A percentile compares a stretch with the other conserved stretches of the same genome.
These are phyloP conservation scores for Nicotiana rustica DNA, from an alignment of 305 asterid species.

Conservation along the genomic window DNA sequence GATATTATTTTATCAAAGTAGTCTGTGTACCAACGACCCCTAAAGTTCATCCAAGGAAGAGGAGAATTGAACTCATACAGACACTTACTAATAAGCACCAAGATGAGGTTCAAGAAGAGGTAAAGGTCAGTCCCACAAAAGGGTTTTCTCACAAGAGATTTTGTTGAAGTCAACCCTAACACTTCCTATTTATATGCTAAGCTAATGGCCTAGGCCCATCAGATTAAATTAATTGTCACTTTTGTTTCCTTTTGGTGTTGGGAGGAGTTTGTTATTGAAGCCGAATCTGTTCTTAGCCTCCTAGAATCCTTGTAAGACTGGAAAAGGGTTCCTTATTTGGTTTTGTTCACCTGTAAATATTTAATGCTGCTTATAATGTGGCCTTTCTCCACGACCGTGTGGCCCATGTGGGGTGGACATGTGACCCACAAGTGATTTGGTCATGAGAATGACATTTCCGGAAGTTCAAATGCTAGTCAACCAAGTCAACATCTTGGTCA, in stretches of 20 bases:
- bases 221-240: neutral
- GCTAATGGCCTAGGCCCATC: neutral
- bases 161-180: neutral
- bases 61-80: neutral
- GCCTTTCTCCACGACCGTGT: too few species aligned
- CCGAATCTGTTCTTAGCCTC: neutral
- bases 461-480: slow-evolving; percentile 1
- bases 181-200: slow-evolving; percentile 5
- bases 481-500: neutral
- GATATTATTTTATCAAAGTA: too few species aligned
- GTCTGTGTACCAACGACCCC: too few species aligned
- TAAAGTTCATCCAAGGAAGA: neutral
- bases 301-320: neutral
- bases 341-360: neutral
- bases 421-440: neutral
- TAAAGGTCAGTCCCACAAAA: neutral
- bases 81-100: neutral
- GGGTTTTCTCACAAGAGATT: neutral
- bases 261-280: neutral
- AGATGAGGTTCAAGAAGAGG: neutral
- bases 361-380: neutral
- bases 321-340: neutral
- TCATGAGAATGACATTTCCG: neutral
- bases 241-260: neutral
- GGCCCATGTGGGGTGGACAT: neutral